Evolutionary conservation across 345 rosid genomes (phyloP).

Genomic region (Acer negundo): DNA sequence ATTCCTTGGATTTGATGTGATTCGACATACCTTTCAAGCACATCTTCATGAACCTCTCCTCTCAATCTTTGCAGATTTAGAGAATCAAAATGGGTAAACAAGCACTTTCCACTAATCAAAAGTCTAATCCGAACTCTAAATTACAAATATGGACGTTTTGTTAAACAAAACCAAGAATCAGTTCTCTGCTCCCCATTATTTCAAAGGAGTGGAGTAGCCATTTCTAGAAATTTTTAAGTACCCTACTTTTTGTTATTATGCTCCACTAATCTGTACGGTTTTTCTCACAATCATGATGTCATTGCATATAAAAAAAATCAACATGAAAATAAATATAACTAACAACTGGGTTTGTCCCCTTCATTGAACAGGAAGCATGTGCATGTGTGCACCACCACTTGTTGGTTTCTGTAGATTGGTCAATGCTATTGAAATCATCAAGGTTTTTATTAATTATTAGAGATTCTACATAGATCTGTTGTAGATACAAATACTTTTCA

Average conservation of each 20-base stretch:
- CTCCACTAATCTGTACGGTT: background rate
- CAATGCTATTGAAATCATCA: slow-evolving; percentile 7
- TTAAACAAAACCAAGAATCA: background rate
- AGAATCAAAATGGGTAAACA: slow-evolving; percentile 1
- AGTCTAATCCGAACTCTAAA: background rate
- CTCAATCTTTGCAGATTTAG: background rate
- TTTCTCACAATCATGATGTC: background rate
- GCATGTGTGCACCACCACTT: slow-evolving; percentile 1
- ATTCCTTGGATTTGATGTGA: background rate
- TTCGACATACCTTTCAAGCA: background rate
- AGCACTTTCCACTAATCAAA: background rate
- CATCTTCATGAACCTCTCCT: background rate
- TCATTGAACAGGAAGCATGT: background rate
- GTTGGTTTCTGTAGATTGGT: background rate
- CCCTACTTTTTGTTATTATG: background rate
- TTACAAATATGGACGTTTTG: background rate
- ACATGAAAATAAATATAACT: background rate
- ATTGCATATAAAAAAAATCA: background rate
- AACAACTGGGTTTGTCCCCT: background rate
- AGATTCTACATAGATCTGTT: background rate
- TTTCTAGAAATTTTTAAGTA: background rate
- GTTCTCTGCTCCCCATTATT: slow-evolving; percentile 23
- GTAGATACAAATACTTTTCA: no score
- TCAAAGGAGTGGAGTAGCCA: background rate
- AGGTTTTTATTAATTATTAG: background rate